Evolutionary conservation across 139 green algal species (phyloP).

Genomic region (Deuterostichococcus epilithicus): DNA sequence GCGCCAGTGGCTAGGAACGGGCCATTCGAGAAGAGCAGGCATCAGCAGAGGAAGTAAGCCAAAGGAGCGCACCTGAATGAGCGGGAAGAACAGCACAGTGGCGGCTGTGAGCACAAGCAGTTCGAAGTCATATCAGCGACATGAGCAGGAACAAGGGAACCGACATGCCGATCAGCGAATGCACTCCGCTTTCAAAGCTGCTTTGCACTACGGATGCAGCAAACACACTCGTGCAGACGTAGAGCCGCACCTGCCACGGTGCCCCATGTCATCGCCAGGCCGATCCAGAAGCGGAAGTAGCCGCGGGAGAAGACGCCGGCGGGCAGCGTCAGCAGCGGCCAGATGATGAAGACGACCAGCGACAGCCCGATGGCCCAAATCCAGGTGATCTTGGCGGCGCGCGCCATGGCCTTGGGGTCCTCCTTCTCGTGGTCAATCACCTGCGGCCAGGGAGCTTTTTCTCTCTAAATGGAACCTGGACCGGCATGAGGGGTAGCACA

Average conservation of each 20-base stretch:
- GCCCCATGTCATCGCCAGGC: constrained; percentile 2
- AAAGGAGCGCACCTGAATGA: background rate
- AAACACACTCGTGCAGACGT: background rate
- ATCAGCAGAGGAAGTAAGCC: too few relatives aligned
- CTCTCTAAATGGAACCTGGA: constrained; percentile 31
- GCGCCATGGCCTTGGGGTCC: constrained; percentile 21
- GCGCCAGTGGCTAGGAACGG: too few relatives aligned
- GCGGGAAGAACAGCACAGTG: background rate
- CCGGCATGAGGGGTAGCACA: too few relatives aligned
- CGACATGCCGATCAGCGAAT: too few relatives aligned
- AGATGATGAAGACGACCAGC: constrained; percentile 10
- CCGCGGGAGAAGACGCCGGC: constrained; percentile 8
- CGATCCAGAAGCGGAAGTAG: constrained; percentile 20
- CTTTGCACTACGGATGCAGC: background rate
- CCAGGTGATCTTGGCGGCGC: constrained; percentile 25
- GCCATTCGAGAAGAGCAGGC: too few relatives aligned
- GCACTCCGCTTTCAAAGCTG: too few relatives aligned
- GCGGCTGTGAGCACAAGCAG: background rate
- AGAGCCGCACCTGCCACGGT: background rate
- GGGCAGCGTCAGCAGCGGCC: constrained; percentile 22
- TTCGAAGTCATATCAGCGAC: too few relatives aligned
- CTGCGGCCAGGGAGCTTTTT: constrained; percentile 1
- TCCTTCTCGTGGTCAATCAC: constrained; percentile 15
- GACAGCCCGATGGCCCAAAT: constrained; percentile 45
- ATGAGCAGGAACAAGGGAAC: too few relatives aligned